Percentiles rank a stretch among this genome's conserved stretches.
phyloP scores from a whole-genome alignment of 495 filamentous ascomycete genomes.

The Hypoxylon fuscum region DNA sequence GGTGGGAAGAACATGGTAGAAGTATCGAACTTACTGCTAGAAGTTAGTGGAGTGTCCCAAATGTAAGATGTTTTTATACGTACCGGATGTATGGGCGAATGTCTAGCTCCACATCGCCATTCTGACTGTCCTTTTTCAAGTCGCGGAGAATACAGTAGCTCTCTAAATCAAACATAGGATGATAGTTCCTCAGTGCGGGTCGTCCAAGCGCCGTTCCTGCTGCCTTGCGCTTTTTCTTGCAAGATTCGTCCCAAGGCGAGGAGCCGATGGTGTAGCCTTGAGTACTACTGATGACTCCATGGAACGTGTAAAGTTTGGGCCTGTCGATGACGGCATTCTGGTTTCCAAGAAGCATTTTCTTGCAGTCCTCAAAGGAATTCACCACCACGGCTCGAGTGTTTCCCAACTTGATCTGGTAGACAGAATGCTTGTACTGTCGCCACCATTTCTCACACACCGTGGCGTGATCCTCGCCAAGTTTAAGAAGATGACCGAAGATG shows the following conservation, averaged over 20 bases:
- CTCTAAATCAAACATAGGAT: slow-evolving; percentile 63
- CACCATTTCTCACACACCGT: slow-evolving; percentile 63
- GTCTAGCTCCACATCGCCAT: slow-evolving; percentile 51
- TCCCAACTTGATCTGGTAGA: slow-evolving; percentile 65
- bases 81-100: slow-evolving; percentile 57
- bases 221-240: slow-evolving; percentile 61
- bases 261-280: slow-evolving; percentile 59
- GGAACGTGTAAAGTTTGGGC: slow-evolving; percentile 59
- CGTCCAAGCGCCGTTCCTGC: slow-evolving; percentile 57
- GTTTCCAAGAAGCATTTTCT: slow-evolving; percentile 56
- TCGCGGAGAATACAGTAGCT: slow-evolving; percentile 59
- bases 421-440: slow-evolving; percentile 59
- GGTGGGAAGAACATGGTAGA: too few species aligned
- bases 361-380: slow-evolving; percentile 58
- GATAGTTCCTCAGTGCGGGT: slow-evolving; percentile 57
- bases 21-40: too few species aligned
- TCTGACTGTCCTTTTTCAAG: slow-evolving; percentile 51
- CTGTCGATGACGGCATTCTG: slow-evolving; percentile 60
- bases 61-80: too few species aligned
- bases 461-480: slow-evolving; percentile 65
- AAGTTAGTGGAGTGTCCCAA: too few species aligned
- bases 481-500: slow-evolving; percentile 62
- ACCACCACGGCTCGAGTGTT: slow-evolving; percentile 61
- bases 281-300: slow-evolving; percentile 58
- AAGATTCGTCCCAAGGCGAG: slow-evolving; percentile 61